Base-by-base conservation (phyloP, 2,329 filamentous ascomycete species). In the Aspergillus bombycis region DNA sequence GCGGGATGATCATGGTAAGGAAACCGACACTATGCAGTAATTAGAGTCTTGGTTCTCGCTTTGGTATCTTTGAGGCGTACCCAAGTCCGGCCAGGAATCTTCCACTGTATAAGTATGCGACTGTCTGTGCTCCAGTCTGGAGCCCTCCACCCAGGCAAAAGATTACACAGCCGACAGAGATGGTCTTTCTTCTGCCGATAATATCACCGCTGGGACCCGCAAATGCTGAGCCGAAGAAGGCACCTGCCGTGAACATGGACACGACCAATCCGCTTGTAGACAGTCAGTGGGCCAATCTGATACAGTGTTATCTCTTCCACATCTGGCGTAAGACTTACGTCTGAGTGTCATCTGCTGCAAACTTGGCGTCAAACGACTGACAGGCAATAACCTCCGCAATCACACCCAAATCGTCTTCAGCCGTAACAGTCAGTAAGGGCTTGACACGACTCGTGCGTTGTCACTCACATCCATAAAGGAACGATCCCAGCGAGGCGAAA, bases 241-340 rank as follows among this genome's bases (percentile, higher is more conserved):
- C 91, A 52, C 91, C 88, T 2, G 85, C 89, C 0, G 91, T 94
- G 75, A 94, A 94, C 63, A 93, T 84, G 1, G 90, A 91, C 1
- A 94, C 91, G 0, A 93, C 89, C 4, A 90, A 86, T 59, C 90
- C 91, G 43, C 84, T 89, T 55, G 6, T 43, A 19, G 2, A 2
- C 23, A 34, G 61, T 66, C 36, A 66, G 41, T 38, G 19, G 14
- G 50, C 3, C 12, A 4, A 30, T 45, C 14, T 26, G 11, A 34
- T 12, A 23, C 46, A 16, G 21, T n/a, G 10, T 19, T n/a, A 41
- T 41, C 8, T 30, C 12, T 38, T 14, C 14, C 41, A 21, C 43
- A 7, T 26, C 21, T 23, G 12, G 46, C 23, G 16, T 19, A 45
- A 46, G 19, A 62, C 74, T 67, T 41, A 78, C 75, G 64, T 75